Percentiles rank a stretch among this genome's conserved stretches.
phyloP scores from a whole-genome alignment of 1,284 basidiomycete genomes.

The Heterobasidion occidentale region DNA sequence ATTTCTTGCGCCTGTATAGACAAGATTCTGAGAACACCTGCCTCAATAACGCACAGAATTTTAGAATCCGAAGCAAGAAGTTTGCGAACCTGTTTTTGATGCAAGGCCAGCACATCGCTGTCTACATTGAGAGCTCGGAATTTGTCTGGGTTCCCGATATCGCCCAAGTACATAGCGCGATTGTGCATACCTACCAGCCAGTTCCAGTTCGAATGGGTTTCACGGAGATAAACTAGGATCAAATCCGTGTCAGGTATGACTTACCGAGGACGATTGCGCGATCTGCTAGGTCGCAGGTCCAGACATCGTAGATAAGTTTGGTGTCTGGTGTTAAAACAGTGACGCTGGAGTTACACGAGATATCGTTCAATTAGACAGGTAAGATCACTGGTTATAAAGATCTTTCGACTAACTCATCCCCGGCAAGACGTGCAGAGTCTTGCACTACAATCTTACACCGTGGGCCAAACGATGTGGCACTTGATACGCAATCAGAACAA shows the following conservation, averaged over 20 bases:
- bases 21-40: conserved; percentile 30
- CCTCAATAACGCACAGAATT: background rate
- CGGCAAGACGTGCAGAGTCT: conserved; percentile 20
- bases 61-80: background rate
- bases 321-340: conserved; percentile 27
- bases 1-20: conserved; percentile 57
- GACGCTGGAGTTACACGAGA: background rate
- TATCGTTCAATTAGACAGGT: background rate
- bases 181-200: conserved; percentile 36
- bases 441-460: conserved; percentile 38
- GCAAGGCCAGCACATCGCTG: conserved; percentile 56
- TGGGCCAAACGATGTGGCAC: conserved; percentile 46
- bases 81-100: conserved; percentile 34
- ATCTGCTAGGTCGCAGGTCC: conserved; percentile 12
- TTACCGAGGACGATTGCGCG: conserved; percentile 17
- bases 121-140: conserved; percentile 33
- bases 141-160: conserved; percentile 33
- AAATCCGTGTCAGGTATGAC: conserved; percentile 47
- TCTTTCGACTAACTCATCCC: conserved; percentile 25
- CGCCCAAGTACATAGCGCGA: conserved; percentile 41
- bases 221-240: background rate
- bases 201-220: conserved; percentile 4
- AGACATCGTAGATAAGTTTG: conserved; percentile 45
- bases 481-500: conserved; percentile 13
- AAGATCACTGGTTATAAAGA: background rate